phyloP scores from a whole-genome alignment of 2,329 filamentous ascomycete genomes.

The Penicillium crustosum region DNA sequence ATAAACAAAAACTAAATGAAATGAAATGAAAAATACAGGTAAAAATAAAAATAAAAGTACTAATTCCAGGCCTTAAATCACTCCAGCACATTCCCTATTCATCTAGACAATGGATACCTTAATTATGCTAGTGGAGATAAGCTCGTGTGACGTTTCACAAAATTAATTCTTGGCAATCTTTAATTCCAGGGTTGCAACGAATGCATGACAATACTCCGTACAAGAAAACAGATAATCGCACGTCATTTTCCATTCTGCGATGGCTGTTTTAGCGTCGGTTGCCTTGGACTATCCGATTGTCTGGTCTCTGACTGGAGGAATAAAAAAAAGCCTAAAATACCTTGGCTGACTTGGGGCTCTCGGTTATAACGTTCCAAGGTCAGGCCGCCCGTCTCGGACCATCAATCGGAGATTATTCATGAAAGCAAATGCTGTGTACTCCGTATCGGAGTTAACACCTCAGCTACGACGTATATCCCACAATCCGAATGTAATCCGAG shows the following conservation, averaged over 20 bases:
- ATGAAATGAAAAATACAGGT: not conserved
- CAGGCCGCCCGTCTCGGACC: not conserved
- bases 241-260: not conserved
- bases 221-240: conserved; percentile 18
- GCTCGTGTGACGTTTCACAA: conserved; percentile 40
- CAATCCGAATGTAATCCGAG: not conserved
- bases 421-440: not conserved
- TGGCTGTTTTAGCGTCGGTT: not conserved
- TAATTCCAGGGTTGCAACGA: conserved; percentile 33
- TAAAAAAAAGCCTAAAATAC: not conserved
- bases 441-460: not conserved
- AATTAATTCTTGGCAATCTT: conserved; percentile 31
- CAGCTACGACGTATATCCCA: not conserved
- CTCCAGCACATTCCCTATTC: conserved; percentile 15
- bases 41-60: not conserved
- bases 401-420: conserved; percentile 10
- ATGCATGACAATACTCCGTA: conserved; percentile 22
- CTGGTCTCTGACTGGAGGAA: not conserved
- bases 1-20: not conserved
- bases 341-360: not conserved
- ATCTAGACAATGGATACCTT: conserved; percentile 24
- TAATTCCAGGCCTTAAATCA: not conserved
- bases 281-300: not conserved
- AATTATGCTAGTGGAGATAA: conserved; percentile 42
- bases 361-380: not conserved